Base-by-base conservation (phyloP, 305 asterid genomes). In the Ajuga reptans region DNA sequence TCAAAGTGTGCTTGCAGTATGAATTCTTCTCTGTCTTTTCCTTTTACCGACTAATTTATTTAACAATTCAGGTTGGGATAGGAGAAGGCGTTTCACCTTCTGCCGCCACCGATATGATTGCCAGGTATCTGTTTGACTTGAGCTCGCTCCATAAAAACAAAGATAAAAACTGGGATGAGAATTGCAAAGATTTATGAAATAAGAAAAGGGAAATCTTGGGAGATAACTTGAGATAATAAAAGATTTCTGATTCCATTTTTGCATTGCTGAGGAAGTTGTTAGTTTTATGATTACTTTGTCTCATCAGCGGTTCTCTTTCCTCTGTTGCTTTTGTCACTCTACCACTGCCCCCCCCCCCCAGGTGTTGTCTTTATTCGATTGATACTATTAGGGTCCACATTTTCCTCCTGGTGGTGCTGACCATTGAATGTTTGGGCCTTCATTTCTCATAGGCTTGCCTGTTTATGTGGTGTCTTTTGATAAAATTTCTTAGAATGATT, bases 41-140 rank as follows among this genome's bases (percentile, higher is more conserved):
- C 12, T 37, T 47, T 49, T 57, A n/a, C 56, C 46, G 76, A 77
- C 68, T 68, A 54, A 64, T 71, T 42, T 37, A 60, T 70, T 56
- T 36, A 5, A 14, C 65, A 56, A 72, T 67, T 53, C 83, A 93
- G 99, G 99, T 93, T 31, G 99, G 99, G 50, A 91, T 93, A 58
- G 99, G 99, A 64, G 99, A 93, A 89, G 99, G 99, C 47, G 97
- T 93, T 74, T 93, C 99, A 29, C 99, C 99, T 37, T 85, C 99
- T 68, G 96, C 99, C 72, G 99, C 99, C 71, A 93, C 96, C 77
- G 99, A 87, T 83, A 72, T 93, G 89, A 93, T 93, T 77, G 99
- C 99, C 78, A 86, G 97, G 99, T 88, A 79, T 58, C 82, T 31
- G 36, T 74, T 57, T 71, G 52, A 59, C n/a, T 37, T 36, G 33